Conservation (phyloP, 805 yeast species). For the Nakazawaea anatomiae region DNA sequence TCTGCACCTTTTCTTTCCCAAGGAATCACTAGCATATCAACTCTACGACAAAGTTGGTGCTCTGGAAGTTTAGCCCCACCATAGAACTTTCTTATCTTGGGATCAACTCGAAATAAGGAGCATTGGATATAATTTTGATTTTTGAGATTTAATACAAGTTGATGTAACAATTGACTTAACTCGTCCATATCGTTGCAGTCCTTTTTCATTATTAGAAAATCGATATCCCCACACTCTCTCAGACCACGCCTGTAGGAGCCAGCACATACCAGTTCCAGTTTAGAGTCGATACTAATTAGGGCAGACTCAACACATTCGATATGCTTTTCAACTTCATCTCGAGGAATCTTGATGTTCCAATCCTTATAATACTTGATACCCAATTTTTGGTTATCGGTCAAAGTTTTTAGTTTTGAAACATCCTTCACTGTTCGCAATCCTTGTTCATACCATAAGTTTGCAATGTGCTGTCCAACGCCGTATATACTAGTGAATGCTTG, state of each 20-base stretch:
- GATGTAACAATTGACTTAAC: slow-evolving; percentile 13
- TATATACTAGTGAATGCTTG: slow-evolving; percentile 32
- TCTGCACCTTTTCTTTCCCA: slow-evolving; percentile 41
- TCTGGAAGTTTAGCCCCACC: slow-evolving; percentile 30
- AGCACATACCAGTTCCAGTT: slow-evolving; percentile 31
- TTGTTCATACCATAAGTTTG: slow-evolving; percentile 32
- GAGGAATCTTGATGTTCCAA: slow-evolving; percentile 36
- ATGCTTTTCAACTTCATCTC: slow-evolving; percentile 39
- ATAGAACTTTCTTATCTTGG: slow-evolving; percentile 22
- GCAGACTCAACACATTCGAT: slow-evolving; percentile 24
- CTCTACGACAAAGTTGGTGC: slow-evolving; percentile 37
- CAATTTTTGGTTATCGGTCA: slow-evolving; percentile 21
- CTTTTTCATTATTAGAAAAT: slow-evolving; percentile 37
- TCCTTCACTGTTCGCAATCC: slow-evolving; percentile 35
- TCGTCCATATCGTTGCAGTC: slow-evolving; percentile 20
- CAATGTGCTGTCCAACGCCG: slow-evolving; percentile 43
- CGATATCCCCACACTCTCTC: slow-evolving; percentile 46
- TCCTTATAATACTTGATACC: slow-evolving; percentile 45
- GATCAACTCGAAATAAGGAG: slow-evolving; percentile 2
- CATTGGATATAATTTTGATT: slow-evolving; percentile 18
- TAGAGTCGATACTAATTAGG: slow-evolving; percentile 25
- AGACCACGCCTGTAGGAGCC: slow-evolving; percentile 50
- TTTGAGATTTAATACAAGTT: slow-evolving; percentile 9
- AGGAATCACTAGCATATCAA: slow-evolving; percentile 45
- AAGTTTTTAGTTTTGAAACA: slow-evolving; percentile 19